Conservation (phyloP, 495 filamentous ascomycete genomes). For the Penicillium pancosmium region DNA sequence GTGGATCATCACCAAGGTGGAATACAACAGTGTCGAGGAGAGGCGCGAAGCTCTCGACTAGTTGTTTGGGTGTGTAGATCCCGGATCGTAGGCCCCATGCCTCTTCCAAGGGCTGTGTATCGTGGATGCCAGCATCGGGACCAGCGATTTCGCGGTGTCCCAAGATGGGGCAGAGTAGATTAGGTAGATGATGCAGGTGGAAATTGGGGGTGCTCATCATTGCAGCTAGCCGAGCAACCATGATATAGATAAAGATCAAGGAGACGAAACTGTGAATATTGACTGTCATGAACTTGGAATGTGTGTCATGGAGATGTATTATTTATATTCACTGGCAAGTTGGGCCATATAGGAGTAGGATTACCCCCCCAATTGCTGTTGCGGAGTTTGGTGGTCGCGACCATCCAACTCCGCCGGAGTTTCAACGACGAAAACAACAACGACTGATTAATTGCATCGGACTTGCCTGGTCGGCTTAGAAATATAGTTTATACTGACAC, state of each 20-base stretch:
- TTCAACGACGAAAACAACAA: background rate
- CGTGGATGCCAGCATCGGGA: background rate
- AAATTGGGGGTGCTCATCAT: background rate
- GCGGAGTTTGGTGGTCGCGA: slow-evolving; percentile 13
- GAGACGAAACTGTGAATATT: background rate
- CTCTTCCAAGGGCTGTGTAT: slow-evolving; percentile 7
- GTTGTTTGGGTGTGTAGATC: slow-evolving; percentile 32
- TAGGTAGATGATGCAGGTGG: slow-evolving; percentile 6
- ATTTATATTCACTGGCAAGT: background rate
- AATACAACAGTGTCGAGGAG: slow-evolving; percentile 32
- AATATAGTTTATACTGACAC: background rate
- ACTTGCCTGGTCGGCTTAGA: background rate
- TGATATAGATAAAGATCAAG: background rate
- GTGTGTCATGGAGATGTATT: background rate
- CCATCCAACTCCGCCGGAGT: slow-evolving; percentile 8
- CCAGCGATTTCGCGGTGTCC: background rate
- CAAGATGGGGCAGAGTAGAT: slow-evolving; percentile 2
- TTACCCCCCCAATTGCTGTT: background rate
- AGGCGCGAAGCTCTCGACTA: slow-evolving; percentile 31
- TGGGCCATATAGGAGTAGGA: background rate
- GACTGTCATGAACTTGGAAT: background rate
- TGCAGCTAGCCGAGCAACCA: slow-evolving; percentile 11
- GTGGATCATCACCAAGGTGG: slow-evolving; percentile 27
- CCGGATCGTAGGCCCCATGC: slow-evolving; percentile 20
- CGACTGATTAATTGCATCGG: background rate